phyloP scores from a whole-genome alignment of 2,329 filamentous ascomycete species.

The Xylaria polymorpha region DNA sequence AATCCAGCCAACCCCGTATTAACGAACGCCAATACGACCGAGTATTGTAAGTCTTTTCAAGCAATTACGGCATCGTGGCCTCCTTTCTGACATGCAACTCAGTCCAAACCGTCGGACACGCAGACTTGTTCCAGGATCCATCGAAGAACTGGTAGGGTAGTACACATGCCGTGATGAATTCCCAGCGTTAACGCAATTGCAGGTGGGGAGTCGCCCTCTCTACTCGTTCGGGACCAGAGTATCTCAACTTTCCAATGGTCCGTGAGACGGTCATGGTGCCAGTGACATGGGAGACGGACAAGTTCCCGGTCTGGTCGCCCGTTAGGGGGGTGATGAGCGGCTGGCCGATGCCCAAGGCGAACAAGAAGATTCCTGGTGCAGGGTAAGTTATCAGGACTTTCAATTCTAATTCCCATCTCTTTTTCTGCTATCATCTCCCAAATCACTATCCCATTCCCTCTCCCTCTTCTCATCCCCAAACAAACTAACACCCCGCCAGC shows the following conservation, averaged over 20 bases:
- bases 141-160: slow-evolving; percentile 51
- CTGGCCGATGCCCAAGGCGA: slow-evolving; percentile 43
- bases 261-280: slow-evolving; percentile 57
- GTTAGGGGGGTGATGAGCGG: slow-evolving; percentile 53
- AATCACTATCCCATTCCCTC: too few species aligned
- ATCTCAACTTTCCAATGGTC: slow-evolving; percentile 57
- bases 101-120: slow-evolving; percentile 67
- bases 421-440: background rate
- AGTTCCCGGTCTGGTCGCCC: slow-evolving; percentile 53
- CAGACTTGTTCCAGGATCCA: slow-evolving; percentile 66
- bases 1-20: slow-evolving; percentile 59
- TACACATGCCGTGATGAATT: background rate
- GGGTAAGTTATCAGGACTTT: slow-evolving; percentile 40
- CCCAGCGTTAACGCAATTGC: slow-evolving; percentile 9
- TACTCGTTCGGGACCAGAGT: slow-evolving; percentile 54
- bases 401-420: background rate
- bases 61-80: too few species aligned
- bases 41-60: slow-evolving; percentile 51
- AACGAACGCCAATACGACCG: slow-evolving; percentile 57
- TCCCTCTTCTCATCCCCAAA: background rate
- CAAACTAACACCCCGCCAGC: slow-evolving; percentile 43
- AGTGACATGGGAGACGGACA: slow-evolving; percentile 52
- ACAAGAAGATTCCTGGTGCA: slow-evolving; percentile 41
- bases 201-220: slow-evolving; percentile 57
- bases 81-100: slow-evolving; percentile 1